Percentiles rank a stretch among this genome's conserved stretches.
Evolutionary conservation across 164 flowering plant species (phyloP).

Genomic region (Santalum album): DNA sequence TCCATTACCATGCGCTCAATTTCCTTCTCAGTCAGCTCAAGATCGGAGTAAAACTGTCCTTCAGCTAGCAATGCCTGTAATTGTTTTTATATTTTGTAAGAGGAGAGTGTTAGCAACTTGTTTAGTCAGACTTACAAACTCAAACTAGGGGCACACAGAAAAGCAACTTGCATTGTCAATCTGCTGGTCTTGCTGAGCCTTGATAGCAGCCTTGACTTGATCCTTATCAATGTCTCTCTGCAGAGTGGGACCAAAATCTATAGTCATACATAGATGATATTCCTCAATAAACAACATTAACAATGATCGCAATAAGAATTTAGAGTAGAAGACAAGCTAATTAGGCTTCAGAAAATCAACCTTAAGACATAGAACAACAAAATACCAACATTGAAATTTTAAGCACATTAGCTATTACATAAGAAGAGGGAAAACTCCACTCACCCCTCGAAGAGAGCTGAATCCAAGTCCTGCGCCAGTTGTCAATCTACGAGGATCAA

Average conservation of each 20-base stretch:
- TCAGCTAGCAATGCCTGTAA: constrained; percentile 90
- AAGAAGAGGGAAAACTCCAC: too few species aligned
- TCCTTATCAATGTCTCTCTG: constrained; percentile 76
- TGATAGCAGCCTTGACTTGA: constrained; percentile 95
- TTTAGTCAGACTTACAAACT: too few species aligned
- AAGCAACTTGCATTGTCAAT: constrained; percentile 68
- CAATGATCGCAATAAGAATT: not conserved
- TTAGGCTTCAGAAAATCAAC: too few species aligned
- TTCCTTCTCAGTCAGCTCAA: constrained; percentile 99
- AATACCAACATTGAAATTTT: not conserved
- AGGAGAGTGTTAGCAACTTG: too few species aligned
- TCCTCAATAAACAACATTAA: not conserved
- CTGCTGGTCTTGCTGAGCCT: constrained; percentile 97
- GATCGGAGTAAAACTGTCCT: constrained; percentile 90
- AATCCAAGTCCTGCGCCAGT: constrained; percentile 99
- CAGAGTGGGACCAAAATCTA: constrained; percentile 8
- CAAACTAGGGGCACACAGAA: not conserved
- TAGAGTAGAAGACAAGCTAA: too few species aligned
- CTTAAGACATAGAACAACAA: not conserved
- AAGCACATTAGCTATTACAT: too few species aligned
- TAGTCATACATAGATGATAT: not conserved
- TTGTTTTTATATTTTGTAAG: too few species aligned
- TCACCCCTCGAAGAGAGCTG: constrained; percentile 83
- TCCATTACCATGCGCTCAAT: constrained; percentile 98
- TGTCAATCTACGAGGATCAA: constrained; percentile 79